Base-by-base conservation (phyloP, 2,329 filamentous ascomycete species). In the Dothistroma pini region DNA sequence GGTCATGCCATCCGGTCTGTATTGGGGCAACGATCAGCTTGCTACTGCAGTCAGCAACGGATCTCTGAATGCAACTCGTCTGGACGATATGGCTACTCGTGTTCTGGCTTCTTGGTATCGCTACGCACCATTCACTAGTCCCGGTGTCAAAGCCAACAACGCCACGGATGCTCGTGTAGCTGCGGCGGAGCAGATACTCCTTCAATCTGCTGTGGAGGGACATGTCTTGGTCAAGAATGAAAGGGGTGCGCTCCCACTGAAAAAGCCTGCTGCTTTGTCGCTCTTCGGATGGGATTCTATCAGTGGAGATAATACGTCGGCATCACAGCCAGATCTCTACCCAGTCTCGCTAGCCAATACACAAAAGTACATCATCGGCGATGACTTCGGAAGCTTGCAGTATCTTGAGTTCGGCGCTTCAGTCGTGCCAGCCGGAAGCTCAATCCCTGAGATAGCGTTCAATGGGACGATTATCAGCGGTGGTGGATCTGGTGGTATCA, bases 191-290 rank as follows among this genome's bases (percentile, higher is more conserved):
- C 72, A 77, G 0, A 77, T 80, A 0, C 70, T 86, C 0, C 68
- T 86, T 0, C 76, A 84, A 14, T 81, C 82, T 1, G 85, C 84
- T 0, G 74, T 86, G 1, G 84, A 86, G 63, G 84, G 86, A 6
- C 84, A 86, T 52, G 85, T 88, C 2, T 77, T 88, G 0, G 77
- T 87, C 32, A 88, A 88, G 70, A 88, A 88, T 69, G 75, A 70
- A 32, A 81, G 83, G 50, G 77, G 77, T 10, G 75, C 83, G 0
- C 76, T 87, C 1, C 85, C 85, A 0, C 71, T 88, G 0, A 76
- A 77, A 8, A 71, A 64, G 9, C 78, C 78, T 8, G 80, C 77
- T 62, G 67, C 83, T 62, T 65, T 89, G 54, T 83, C 84, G 1
- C 63, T 88, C 29, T 70, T 71, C 41, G 72, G 71, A 47, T 72